phyloP scores from a whole-genome alignment of 2,329 filamentous ascomycete genomes.

The Fusarium anthophilum region DNA sequence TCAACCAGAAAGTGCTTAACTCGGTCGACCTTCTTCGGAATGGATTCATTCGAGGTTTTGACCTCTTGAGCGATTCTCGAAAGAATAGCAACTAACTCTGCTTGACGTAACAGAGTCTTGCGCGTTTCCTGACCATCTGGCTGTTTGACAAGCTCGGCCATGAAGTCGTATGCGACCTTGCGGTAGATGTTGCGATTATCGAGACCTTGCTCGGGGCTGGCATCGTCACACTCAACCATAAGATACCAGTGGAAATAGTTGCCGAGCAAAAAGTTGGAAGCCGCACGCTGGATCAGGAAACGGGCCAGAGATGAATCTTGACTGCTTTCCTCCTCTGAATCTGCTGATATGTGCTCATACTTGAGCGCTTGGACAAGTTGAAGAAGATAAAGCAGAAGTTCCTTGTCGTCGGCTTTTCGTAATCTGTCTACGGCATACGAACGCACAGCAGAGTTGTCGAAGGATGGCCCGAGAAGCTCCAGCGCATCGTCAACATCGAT shows the following conservation, averaged over 20 bases:
- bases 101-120: constrained; percentile 83
- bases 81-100: constrained; percentile 86
- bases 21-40: constrained; percentile 81
- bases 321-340: constrained; percentile 63
- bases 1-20: constrained; percentile 88
- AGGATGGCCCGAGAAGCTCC: constrained; percentile 90
- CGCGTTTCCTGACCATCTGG: constrained; percentile 77
- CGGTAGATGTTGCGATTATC: constrained; percentile 87
- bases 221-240: constrained; percentile 95
- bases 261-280: constrained; percentile 87
- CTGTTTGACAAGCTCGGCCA: constrained; percentile 81
- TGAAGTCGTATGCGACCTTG: constrained; percentile 95
- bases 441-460: constrained; percentile 87
- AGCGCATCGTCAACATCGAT: constrained; percentile 97
- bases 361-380: constrained; percentile 97
- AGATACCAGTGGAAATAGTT: constrained; percentile 99
- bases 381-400: constrained; percentile 88
- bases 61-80: constrained; percentile 91
- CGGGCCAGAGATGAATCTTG: constrained; percentile 86
- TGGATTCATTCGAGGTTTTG: constrained; percentile 79
- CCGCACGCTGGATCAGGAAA: constrained; percentile 89
- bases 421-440: constrained; percentile 93
- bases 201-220: constrained; percentile 76
- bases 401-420: constrained; percentile 90
- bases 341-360: constrained; percentile 80